Evolutionary conservation across 2,329 filamentous ascomycete genomes (phyloP).

Genomic region (Alternaria infectoria): DNA sequence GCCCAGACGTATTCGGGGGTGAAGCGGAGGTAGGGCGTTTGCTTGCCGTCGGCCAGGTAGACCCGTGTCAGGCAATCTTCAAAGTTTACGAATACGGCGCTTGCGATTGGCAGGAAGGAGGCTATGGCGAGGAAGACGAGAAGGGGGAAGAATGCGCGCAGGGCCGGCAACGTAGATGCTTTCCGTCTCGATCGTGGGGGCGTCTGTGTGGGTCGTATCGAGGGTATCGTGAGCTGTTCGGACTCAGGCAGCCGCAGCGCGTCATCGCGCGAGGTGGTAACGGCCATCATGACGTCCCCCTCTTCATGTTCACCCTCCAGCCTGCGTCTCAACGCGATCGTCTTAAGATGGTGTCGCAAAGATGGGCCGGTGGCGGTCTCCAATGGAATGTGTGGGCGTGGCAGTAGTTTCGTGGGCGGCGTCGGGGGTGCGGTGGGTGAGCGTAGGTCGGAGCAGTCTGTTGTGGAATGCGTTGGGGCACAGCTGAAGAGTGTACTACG

Average conservation of each 20-base stretch:
- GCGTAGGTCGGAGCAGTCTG: not conserved
- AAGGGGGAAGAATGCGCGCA: conserved; percentile 21
- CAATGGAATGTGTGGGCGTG: conserved; percentile 3
- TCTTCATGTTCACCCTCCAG: conserved; percentile 37
- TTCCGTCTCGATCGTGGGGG: conserved; percentile 42
- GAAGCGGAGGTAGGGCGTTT: conserved; percentile 76
- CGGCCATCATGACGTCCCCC: conserved; percentile 30
- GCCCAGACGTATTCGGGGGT: conserved; percentile 77
- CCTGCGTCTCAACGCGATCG: not conserved
- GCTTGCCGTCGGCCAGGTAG: conserved; percentile 62
- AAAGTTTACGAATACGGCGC: conserved; percentile 71
- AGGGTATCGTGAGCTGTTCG: conserved; percentile 30
- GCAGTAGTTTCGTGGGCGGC: not conserved
- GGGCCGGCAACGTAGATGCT: conserved; percentile 7
- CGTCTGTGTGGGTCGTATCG: conserved; percentile 35
- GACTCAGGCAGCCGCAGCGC: conserved; percentile 13
- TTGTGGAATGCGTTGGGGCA: not conserved
- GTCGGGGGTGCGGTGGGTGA: not conserved
- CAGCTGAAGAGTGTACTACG: conserved; percentile 15
- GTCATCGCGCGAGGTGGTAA: conserved; percentile 30
- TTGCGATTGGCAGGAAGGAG: conserved; percentile 33
- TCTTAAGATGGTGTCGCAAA: not conserved
- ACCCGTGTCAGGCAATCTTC: conserved; percentile 75
- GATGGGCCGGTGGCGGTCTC: not conserved
- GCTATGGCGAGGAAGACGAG: conserved; percentile 33